Conservation (phyloP, 2,329 filamentous ascomycete genomes). For the Colletotrichum incanum region DNA sequence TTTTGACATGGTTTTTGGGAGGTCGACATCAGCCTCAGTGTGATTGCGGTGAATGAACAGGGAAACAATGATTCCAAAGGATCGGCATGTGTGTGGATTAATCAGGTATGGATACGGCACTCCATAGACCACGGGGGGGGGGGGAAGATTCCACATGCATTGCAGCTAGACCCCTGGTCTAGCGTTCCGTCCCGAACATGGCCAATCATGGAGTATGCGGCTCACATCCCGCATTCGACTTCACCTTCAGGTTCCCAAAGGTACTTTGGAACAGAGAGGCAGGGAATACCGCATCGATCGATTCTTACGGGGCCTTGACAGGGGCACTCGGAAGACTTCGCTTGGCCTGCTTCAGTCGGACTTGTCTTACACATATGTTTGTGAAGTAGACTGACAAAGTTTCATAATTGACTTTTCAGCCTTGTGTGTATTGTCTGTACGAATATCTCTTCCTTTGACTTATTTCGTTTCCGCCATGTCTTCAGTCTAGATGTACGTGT, state of each 20-base stretch:
- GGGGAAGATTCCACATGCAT: conserved; percentile 13
- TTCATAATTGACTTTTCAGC: background rate
- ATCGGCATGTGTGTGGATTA: background rate
- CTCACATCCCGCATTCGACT: background rate
- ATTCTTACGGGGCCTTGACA: background rate
- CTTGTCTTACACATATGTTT: background rate
- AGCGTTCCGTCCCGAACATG: background rate
- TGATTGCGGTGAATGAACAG: background rate
- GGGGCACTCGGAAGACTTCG: background rate
- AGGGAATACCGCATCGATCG: background rate
- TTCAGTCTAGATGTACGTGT: background rate
- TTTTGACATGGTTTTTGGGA: too few species aligned
- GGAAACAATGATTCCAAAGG: conserved; percentile 6
- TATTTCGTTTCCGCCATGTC: background rate
- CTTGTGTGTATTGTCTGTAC: background rate
- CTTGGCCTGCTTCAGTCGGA: background rate
- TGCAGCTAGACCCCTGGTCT: background rate
- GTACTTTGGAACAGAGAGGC: background rate
- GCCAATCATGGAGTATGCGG: background rate
- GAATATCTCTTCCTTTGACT: background rate
- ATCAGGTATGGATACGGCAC: background rate
- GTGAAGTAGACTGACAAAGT: background rate
- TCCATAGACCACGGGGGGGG: background rate
- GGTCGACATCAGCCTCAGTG: background rate
- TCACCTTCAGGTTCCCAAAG: background rate